Conservation (phyloP, 164 flowering plant genomes). For the Houttuynia cordata region DNA sequence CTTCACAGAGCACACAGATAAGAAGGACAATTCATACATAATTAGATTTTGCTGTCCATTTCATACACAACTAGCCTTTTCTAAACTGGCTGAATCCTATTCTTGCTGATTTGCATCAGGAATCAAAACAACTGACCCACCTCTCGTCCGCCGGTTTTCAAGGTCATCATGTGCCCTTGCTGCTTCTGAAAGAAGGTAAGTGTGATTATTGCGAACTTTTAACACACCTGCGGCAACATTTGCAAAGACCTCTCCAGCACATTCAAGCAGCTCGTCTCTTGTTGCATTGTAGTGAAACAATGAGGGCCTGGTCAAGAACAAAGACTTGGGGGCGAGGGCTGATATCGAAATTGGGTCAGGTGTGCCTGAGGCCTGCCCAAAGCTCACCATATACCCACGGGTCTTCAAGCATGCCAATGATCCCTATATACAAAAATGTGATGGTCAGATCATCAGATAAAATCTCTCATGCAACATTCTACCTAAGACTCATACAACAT, state of each 20-base stretch:
- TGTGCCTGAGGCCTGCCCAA: conserved; percentile 79
- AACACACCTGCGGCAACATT: conserved; percentile 47
- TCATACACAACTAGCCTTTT: too few species aligned
- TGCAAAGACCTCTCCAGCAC: conserved; percentile 68
- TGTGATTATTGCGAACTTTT: conserved; percentile 69
- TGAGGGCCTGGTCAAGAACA: conserved; percentile 75
- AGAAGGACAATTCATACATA: too few species aligned
- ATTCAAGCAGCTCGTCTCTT: conserved; percentile 62
- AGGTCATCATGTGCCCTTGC: conserved; percentile 77
- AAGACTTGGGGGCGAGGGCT: conserved; percentile 53
- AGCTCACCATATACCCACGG: conserved; percentile 81
- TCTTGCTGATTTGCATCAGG: conserved; percentile 19
- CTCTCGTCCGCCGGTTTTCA: conserved; percentile 61
- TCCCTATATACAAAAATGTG: conserved; percentile 34
- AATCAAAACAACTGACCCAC: conserved; percentile 70
- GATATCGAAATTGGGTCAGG: conserved; percentile 77
- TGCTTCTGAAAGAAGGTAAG: conserved; percentile 70
- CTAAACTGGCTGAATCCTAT: background rate
- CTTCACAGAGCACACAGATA: too few species aligned
- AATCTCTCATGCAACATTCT: too few species aligned
- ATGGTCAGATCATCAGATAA: too few species aligned
- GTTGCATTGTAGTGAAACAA: conserved; percentile 50
- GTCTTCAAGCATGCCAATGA: conserved; percentile 65
- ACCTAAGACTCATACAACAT: too few species aligned
- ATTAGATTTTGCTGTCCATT: too few species aligned